These are phyloP conservation scores for Phytophthora chlamydospora DNA, from an alignment of 352 stramenopile species.

Conservation along the genomic window DNA sequence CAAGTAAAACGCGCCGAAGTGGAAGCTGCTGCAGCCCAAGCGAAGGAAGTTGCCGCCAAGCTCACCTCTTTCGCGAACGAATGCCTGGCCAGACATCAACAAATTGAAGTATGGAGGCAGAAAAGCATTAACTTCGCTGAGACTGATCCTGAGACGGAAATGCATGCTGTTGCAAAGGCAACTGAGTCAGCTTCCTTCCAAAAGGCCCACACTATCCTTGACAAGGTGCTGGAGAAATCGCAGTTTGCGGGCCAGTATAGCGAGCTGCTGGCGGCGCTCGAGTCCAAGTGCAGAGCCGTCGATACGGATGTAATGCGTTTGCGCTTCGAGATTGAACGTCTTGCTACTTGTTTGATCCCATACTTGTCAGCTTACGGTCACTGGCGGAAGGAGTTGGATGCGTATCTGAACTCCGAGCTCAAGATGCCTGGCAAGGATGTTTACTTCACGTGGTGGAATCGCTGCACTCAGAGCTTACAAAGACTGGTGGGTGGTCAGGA, in stretches of 20 bases:
- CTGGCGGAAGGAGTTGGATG: conserved; percentile 44
- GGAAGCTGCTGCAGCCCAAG: conserved; percentile 7
- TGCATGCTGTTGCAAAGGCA: conserved; percentile 16
- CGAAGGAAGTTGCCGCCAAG: conserved; percentile 19
- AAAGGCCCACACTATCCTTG: conserved; percentile 17
- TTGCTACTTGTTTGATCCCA: conserved; percentile 39
- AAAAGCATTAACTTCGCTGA: conserved; percentile 36
- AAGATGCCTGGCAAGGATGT: conserved; percentile 41
- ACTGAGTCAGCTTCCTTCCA: conserved; percentile 37
- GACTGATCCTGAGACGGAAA: conserved; percentile 8
- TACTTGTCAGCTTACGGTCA: conserved; percentile 49
- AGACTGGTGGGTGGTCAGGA: conserved; percentile 1
- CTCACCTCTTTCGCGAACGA: conserved; percentile 49
- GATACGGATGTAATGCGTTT: conserved; percentile 43
- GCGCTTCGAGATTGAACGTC: conserved; percentile 31
- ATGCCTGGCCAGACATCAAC: conserved; percentile 53
- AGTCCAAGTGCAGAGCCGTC: conserved; percentile 35
- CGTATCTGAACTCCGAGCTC: conserved; percentile 33
- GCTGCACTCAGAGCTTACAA: conserved; percentile 35
- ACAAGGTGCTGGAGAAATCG: conserved; percentile 15
- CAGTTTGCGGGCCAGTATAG: conserved; percentile 15
- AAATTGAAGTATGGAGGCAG: conserved; percentile 51
- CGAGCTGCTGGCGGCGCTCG: conserved; percentile 33
- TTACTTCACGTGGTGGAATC: conserved; percentile 53
- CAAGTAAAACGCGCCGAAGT: conserved; percentile 10